phyloP scores from a whole-genome alignment of 2,329 filamentous ascomycete genomes.

The Neonectria ditissima region DNA sequence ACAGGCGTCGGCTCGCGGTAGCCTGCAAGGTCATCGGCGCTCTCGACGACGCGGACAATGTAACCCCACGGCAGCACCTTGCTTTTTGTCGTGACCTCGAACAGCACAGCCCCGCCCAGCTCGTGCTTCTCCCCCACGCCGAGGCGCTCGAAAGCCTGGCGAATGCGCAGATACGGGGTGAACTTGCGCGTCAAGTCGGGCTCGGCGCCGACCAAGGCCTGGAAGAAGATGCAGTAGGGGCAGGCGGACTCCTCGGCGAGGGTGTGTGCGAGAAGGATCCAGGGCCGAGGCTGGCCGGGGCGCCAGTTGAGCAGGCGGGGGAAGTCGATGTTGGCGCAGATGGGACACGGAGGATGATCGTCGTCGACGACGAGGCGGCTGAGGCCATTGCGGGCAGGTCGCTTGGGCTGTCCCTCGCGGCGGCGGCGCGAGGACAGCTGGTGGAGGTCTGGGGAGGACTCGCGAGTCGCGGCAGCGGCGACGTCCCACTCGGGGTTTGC shows the following conservation, averaged over 20 bases:
- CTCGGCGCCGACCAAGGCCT: slow-evolving; percentile 48
- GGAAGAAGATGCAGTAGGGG: slow-evolving; percentile 55
- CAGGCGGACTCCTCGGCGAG: slow-evolving; percentile 46
- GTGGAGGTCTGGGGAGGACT: slow-evolving; percentile 49
- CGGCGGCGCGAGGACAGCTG: slow-evolving; percentile 49
- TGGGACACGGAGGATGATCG: slow-evolving; percentile 45
- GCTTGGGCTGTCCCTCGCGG: slow-evolving; percentile 37
- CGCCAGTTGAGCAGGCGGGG: slow-evolving; percentile 51
- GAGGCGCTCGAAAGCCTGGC: slow-evolving; percentile 53
- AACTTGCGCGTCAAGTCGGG: slow-evolving; percentile 49
- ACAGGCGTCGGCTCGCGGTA: slow-evolving; percentile 35
- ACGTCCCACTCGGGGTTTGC: slow-evolving; percentile 38
- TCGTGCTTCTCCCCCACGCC: slow-evolving; percentile 53
- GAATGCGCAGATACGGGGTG: slow-evolving; percentile 54
- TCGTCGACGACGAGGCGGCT: slow-evolving; percentile 47
- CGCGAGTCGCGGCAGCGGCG: slow-evolving; percentile 36
- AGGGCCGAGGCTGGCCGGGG: slow-evolving; percentile 50
- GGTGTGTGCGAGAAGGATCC: slow-evolving; percentile 52
- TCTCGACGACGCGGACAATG: slow-evolving; percentile 48
- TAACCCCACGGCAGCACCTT: slow-evolving; percentile 53
- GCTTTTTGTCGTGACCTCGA: slow-evolving; percentile 53
- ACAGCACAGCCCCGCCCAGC: slow-evolving; percentile 50
- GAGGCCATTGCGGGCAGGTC: slow-evolving; percentile 44
- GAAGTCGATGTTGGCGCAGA: slow-evolving; percentile 53
- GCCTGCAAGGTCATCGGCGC: slow-evolving; percentile 38